Evolutionary conservation across 306 rosid species (phyloP), one percentile per base, ranked within the genome.

Genomic region (Urtica urens): DNA sequence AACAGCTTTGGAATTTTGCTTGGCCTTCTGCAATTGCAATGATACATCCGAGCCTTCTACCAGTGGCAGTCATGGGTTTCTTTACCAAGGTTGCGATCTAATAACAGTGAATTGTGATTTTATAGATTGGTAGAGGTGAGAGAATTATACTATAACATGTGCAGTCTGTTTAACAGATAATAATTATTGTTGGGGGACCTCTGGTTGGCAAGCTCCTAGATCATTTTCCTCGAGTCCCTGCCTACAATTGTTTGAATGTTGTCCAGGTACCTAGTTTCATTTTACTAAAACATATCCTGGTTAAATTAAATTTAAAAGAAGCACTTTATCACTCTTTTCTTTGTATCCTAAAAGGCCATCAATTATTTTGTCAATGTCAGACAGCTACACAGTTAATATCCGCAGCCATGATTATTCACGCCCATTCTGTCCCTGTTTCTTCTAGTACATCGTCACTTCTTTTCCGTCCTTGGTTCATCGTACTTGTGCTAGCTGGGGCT

Each of bases 1-100:
- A 92, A 67, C 99, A 92, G 58, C 79, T 86, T 65, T 92, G 99
- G 99, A 82, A 67, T 76, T 92, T 92, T 39, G 94, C 99, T 50
- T 92, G 96, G 99, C 99, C 99, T 69, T 82, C 96, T 50, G 85
- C 99, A 44, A 86, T 92, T 47, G 99, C 96, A 38, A 60, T 92
- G 72, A 78, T 82, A 53, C 93, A 92, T 63, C 80, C 96, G 17
- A 92, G 99, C 74, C 96, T 92, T 65, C 69, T 82, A 55, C 99
- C 99, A 1, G 96, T 92, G 62, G 99, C 96, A 17, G 78, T 82
- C 39, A 78, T 85, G 73, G 85, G 93, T 51, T 92, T 92, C 76
- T 72, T 85, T 66, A 63, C 87, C 28, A 85, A 85, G 86, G 87
- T 85, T 72, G 69, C 67, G 2, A 37, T 49, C 28, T 33, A 51